Evolutionary conservation across 257 asterid genomes (phyloP), one percentile per base, ranked within the genome.

Genomic region (Solanum piurae): DNA sequence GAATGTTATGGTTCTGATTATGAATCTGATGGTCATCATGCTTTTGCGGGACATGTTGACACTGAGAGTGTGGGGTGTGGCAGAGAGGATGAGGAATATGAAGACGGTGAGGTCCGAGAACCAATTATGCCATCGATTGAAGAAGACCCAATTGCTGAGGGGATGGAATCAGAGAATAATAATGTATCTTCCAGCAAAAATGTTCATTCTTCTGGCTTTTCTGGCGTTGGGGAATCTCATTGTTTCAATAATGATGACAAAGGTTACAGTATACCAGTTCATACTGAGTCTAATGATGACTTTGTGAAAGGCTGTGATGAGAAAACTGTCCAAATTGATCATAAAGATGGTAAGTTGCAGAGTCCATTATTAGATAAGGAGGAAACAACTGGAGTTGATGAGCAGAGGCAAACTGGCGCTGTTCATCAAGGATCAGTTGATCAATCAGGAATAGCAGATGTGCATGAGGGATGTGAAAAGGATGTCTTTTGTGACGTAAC

Each of bases 41-140:
- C 89, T 66, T 66, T 84, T 86, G 90, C 69, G 46, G 71, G 87
- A 79, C 83, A 33, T 34, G 75, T 69, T 87, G 90, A 80, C 60
- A 55, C 27, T 23, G 91, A 83, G 82, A 85, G 71, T 82, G 88
- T 89, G 76, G 82, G 29, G 6, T 46, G 88, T 86, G 86, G 23
- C 86, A 93, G 89, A 89, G 98, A 93, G 90, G 97, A 95, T 88
- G 98, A 93, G 73, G 98, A 96, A 14, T 93, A 86, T 88, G 98
- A 97, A 93, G 99, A 97, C 84, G 98, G 98, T 87, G 98, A 97
- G 90, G 91, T 94, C 83, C 93, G 98, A 90, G 98, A 94, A 88
- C 91, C 93, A 40, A 25, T 84, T 13, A 88, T 83, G 73, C 89
- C 49, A 55, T 87, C 94, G 87, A 86, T 87, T 20, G 86, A 44